Evolutionary conservation across 495 filamentous ascomycete species (phyloP), one percentile per base, ranked within the genome.

Genomic region (Patellaria atrata): DNA sequence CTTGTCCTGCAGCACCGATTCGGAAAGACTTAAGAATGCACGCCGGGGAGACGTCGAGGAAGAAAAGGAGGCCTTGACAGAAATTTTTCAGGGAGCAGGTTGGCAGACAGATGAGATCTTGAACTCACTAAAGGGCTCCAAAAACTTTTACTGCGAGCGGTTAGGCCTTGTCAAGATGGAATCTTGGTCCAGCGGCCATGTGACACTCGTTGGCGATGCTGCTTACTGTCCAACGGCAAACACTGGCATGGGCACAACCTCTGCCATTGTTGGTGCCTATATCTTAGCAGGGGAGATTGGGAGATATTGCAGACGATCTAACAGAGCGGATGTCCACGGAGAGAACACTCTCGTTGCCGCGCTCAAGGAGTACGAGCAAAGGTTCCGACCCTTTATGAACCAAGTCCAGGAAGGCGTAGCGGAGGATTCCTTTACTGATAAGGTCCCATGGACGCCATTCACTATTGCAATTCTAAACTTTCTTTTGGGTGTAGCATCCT

Each of bases 141-240:
- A 63, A 3, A 63, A 75, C 46, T 68, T 71, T 27, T 73, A 73
- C 48, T 52, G 50, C 24, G 44, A 65, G 21, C 23, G 33, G 1
- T 35, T 71, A 11, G 55, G 56, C 0, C 54, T 59, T 10, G 55
- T 73, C 15, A 38, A 44, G n/a, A 27, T 43, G 24, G 25, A 40
- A 4, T 3, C n/a, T 1, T 42, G 27, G 41, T 30, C 30, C 22
- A 53, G 42, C 16, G 50, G 50, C 21, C 40, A 52, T 6, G 45
- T 57, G 1, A 50, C 36, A 3, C 40, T 57, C 8, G 21, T 55
- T 1, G 52, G 49, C 8, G 54, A 57, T 37, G 52, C 54, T 3
- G 54, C 22, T 2, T 48, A 50, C 32, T 45, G 45, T 40, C 45
- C 48, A 2, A 32, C 29, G 14, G 35, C 41, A 1, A 20, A 49